phyloP scores from a whole-genome alignment of 495 filamentous ascomycete genomes.

The Sabuloglossum arenarium region DNA sequence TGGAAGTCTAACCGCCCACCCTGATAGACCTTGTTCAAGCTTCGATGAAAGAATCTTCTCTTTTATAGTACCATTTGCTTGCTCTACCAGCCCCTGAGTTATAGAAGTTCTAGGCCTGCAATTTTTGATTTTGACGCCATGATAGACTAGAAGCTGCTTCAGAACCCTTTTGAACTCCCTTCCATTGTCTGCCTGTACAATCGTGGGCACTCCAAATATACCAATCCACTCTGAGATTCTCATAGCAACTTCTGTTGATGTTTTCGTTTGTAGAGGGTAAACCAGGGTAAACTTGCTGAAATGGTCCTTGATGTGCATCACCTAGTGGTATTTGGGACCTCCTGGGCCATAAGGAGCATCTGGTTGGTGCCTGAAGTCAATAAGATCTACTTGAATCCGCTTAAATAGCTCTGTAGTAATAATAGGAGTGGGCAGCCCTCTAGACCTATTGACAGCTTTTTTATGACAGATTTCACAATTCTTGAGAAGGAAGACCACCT shows the following conservation, averaged over 20 bases:
- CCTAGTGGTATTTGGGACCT: no score
- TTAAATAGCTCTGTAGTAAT: no score
- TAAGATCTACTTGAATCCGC: no score
- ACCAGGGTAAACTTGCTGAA: background rate
- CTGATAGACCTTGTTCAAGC: background rate
- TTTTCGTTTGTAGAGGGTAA: background rate
- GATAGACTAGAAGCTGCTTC: background rate
- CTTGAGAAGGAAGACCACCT: no score
- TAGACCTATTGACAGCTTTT: no score
- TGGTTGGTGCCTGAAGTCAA: no score
- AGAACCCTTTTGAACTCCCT: background rate
- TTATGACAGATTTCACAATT: no score
- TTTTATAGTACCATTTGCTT: background rate
- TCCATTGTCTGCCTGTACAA: no score
- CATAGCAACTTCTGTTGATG: background rate
- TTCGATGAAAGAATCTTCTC: background rate
- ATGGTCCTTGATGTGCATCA: background rate
- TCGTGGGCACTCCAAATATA: constrained; percentile 1
- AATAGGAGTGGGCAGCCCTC: no score
- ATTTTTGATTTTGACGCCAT: background rate
- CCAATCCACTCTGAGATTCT: background rate
- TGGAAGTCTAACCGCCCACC: background rate
- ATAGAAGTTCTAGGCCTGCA: background rate
- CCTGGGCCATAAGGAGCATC: background rate
- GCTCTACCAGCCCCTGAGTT: background rate